Base-by-base conservation (phyloP, 352 stramenopile genomes). In the Peronospora destructor region DNA sequence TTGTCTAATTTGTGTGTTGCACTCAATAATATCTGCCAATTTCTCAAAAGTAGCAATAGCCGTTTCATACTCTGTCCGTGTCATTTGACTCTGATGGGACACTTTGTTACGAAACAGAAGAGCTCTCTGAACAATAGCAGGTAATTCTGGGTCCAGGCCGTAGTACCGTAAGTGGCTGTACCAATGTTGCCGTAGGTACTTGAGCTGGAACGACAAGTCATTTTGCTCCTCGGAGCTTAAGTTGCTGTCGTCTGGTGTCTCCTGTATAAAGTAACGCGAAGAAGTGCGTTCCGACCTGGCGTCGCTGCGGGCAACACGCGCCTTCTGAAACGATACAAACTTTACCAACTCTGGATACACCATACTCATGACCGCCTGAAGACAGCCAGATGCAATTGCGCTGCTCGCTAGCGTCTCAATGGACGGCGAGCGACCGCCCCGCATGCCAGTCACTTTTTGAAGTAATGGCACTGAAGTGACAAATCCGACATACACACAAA, bases 311-410 rank as follows among this genome's bases (percentile, higher is more conserved):
- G 55, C 53, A 38, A 73, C 64, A 30, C 66, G 62, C 52, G 56
- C 51, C 28, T 49, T 54, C 43, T 76, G 62, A 25, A 70, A 60
- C 8, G 56, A 43, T 29, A 74, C 66, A 46, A 64, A 72, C 37
- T 61, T 61, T 23, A 49, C 55, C 26, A 76, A 28, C 36, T 70
- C 66, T 12, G 61, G 61, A 35, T 70, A 58, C 23, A 72, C 44
- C 50, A 72, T 60, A 34, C 59, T 76, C 66, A 76, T 76, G 25
- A 72, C 59, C 13, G 66, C 56, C 45, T 75, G 66, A 3, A 75
- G 43, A 29, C 62, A 75, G 16, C 66, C 66, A 8, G 62, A 51
- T 11, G 66, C 62, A 14, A 73, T 52, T 26, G 64, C 64, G 40
- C 39, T 25, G 45, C 33, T 64, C n/a, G 51, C 53, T 19, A 67